A percentile compares a stretch with the other conserved stretches of the same genome.
These are phyloP conservation scores for Huntiella abstrusa DNA, from an alignment of 2,329 filamentous ascomycete species.

Conservation along the genomic window DNA sequence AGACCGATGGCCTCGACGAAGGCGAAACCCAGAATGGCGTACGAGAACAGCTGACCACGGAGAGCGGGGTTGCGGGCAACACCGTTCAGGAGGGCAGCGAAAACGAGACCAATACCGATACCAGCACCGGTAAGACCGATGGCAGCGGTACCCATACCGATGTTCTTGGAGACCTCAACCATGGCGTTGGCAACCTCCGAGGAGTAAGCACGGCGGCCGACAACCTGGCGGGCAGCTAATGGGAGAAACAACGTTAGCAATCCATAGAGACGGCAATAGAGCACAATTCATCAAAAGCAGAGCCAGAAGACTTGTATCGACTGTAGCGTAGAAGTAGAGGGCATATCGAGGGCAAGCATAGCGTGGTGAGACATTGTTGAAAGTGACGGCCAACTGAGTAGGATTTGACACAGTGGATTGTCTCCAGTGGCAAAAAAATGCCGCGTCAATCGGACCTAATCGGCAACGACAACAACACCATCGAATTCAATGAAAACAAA, in stretches of 20 bases:
- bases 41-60: constrained; percentile 88
- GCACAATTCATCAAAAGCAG: too few relatives aligned
- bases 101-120: constrained; percentile 92
- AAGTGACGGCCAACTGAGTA: too few relatives aligned
- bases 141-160: constrained; percentile 75
- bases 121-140: constrained; percentile 83
- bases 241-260: constrained; percentile 6
- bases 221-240: constrained; percentile 23
- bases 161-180: constrained; percentile 80
- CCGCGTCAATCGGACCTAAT: too few relatives aligned
- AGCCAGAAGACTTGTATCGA: too few relatives aligned
- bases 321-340: neutral
- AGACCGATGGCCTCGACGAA: constrained; percentile 87
- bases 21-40: constrained; percentile 88
- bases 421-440: too few relatives aligned
- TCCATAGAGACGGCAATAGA: neutral
- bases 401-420: too few relatives aligned
- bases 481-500: too few relatives aligned
- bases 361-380: neutral
- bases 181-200: constrained; percentile 77
- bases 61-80: constrained; percentile 89
- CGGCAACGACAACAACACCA: too few relatives aligned
- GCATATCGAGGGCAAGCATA: neutral
- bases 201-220: constrained; percentile 57
- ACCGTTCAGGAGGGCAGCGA: constrained; percentile 73